Conservation (phyloP, 75 land plant genomes). For the Adiantum capillusveneris region DNA sequence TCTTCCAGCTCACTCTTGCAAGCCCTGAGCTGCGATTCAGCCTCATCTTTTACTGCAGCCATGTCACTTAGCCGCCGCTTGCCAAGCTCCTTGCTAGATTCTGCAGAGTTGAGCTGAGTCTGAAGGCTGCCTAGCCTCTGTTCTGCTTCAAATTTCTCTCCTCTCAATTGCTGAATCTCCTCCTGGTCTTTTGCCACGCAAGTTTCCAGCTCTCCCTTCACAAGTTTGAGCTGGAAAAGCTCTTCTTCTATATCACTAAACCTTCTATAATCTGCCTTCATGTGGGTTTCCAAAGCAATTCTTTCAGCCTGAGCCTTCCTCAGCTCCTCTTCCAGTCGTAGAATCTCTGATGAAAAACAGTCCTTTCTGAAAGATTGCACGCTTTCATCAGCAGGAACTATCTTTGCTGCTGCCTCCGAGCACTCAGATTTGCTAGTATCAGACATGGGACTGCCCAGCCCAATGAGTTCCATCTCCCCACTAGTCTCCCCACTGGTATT, state of each 20-base stretch:
- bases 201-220: conserved; percentile 11
- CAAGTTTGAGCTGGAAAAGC: conserved; percentile 3
- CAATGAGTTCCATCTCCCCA: conserved; percentile 9
- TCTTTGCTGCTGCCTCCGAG: conserved; percentile 1
- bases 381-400: neutral
- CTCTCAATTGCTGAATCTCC: too few species aligned
- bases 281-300: conserved; percentile 8
- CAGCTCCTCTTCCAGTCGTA: conserved; percentile 18
- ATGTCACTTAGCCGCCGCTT: too few species aligned
- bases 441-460: neutral
- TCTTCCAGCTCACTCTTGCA: too few species aligned
- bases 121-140: too few species aligned
- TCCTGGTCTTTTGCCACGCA: too few species aligned
- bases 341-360: neutral
- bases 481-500: conserved; percentile 3
- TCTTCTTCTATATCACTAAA: conserved; percentile 12
- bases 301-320: conserved; percentile 6
- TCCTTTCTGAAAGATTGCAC: conserved; percentile 2
- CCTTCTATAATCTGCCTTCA: conserved; percentile 8
- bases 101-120: too few species aligned
- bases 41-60: too few species aligned
- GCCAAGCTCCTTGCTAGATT: too few species aligned
- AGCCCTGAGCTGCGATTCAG: too few species aligned
- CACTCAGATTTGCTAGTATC: neutral
- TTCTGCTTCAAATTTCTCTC: too few species aligned